These are phyloP conservation scores for Podospora didyma DNA, from an alignment of 495 filamentous ascomycete genomes.

Conservation along the genomic window DNA sequence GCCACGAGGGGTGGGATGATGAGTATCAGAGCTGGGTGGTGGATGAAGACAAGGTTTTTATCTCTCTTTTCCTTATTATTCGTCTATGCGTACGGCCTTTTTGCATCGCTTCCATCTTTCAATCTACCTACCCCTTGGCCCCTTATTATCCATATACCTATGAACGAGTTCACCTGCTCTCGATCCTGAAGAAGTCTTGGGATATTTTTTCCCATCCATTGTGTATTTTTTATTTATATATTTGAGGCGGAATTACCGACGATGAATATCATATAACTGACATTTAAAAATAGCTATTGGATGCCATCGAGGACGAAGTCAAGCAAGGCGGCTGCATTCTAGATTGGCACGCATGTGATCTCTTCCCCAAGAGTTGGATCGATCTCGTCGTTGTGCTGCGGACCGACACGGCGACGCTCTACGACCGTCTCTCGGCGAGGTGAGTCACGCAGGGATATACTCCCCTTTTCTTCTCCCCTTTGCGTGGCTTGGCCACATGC, in stretches of 20 bases:
- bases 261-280: neutral
- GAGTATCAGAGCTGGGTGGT: constrained; percentile 87
- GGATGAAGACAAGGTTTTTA: constrained; percentile 79
- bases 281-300: constrained; percentile 61
- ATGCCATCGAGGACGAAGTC: constrained; percentile 80
- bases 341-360: constrained; percentile 97
- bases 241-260: too few relatives aligned
- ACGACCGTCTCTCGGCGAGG: constrained; percentile 77
- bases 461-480: neutral
- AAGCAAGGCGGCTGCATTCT: constrained; percentile 82
- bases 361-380: constrained; percentile 91
- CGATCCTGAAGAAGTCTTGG: too few relatives aligned
- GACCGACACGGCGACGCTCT: constrained; percentile 70
- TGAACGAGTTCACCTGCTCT: too few relatives aligned
- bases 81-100: too few relatives aligned
- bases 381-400: constrained; percentile 92
- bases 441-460: constrained; percentile 26
- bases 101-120: too few relatives aligned
- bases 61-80: constrained; percentile 4
- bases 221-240: too few relatives aligned
- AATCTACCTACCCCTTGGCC: too few relatives aligned
- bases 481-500: too few relatives aligned
- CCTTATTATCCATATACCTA: too few relatives aligned
- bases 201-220: too few relatives aligned
- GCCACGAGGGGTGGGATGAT: constrained; percentile 81